Evolutionary conservation across 2,329 filamentous ascomycete genomes (phyloP).

Genomic region (Aspergillus sp.): DNA sequence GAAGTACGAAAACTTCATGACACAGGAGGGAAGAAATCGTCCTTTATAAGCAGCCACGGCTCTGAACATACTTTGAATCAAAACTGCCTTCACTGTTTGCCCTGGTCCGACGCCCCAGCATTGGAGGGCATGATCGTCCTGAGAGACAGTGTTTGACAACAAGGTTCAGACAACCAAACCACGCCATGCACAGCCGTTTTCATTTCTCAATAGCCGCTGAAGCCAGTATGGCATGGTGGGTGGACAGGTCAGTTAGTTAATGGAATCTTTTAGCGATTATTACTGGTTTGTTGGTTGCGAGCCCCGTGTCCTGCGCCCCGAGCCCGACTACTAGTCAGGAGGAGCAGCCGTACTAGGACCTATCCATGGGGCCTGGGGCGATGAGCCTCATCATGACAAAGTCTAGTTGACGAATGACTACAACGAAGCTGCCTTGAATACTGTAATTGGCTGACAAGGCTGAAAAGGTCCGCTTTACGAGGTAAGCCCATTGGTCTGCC

Average conservation of each 20-base stretch:
- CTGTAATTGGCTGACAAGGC: not conserved
- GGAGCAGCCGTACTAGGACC: not conserved
- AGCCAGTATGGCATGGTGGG: too few species aligned
- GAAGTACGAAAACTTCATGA: too few species aligned
- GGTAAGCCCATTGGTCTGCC: not conserved
- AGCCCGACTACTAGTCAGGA: not conserved
- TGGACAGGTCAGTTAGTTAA: too few species aligned
- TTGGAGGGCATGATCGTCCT: not conserved
- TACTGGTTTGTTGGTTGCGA: not conserved
- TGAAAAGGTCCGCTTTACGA: not conserved
- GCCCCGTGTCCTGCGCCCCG: too few species aligned
- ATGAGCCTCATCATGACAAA: conserved; percentile 4
- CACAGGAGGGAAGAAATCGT: too few species aligned
- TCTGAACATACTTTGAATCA: too few species aligned
- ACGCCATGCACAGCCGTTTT: not conserved
- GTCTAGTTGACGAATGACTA: not conserved
- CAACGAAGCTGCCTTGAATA: not conserved
- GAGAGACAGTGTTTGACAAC: not conserved
- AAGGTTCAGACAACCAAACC: not conserved
- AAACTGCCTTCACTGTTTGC: not conserved
- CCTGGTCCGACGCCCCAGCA: not conserved
- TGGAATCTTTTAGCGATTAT: not conserved
- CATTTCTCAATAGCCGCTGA: not conserved
- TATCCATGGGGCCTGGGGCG: not conserved
- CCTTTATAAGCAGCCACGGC: too few species aligned